phyloP scores from a whole-genome alignment of 2,329 filamentous ascomycete species.

The Paraphaeosphaeria sporulosa region DNA sequence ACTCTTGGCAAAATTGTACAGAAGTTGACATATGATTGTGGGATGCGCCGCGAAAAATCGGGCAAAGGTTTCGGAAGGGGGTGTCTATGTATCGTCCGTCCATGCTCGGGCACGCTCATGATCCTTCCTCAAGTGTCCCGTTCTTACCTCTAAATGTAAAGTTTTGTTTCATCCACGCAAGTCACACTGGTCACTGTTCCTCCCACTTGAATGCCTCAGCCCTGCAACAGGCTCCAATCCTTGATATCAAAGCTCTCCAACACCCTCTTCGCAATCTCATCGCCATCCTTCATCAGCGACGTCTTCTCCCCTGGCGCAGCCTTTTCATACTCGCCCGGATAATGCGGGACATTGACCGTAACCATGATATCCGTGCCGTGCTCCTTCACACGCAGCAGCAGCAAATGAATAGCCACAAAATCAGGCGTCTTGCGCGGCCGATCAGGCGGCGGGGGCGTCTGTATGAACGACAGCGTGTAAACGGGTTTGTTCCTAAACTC shows the following conservation, averaged over 20 bases:
- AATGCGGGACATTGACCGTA: conserved; percentile 87
- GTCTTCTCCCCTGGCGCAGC: conserved; percentile 73
- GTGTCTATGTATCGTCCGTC: too few species aligned
- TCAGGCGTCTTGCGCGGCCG: conserved; percentile 48
- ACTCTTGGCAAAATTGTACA: too few species aligned
- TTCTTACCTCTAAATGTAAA: too few species aligned
- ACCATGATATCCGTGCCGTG: conserved; percentile 83
- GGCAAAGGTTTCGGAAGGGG: too few species aligned
- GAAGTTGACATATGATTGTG: too few species aligned
- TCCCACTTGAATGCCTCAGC: conserved; percentile 10
- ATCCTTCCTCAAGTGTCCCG: too few species aligned
- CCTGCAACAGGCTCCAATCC: conserved; percentile 78
- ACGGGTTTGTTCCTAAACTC: conserved; percentile 59
- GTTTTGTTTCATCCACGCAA: background rate
- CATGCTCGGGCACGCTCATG: too few species aligned
- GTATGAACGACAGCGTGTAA: conserved; percentile 72
- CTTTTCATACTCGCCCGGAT: conserved; percentile 75
- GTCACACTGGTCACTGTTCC: background rate
- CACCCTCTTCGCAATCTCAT: conserved; percentile 73
- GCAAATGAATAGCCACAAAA: conserved; percentile 78
- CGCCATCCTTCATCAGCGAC: conserved; percentile 67
- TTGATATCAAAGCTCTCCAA: conserved; percentile 78
- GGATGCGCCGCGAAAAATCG: too few species aligned
- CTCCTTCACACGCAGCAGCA: conserved; percentile 77
- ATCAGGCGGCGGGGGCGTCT: conserved; percentile 49